A percentile compares a stretch with the other conserved stretches of the same genome.
Conservation (phyloP, 1,284 basidiomycete genomes). For the Puccinia sorghi region DNA sequence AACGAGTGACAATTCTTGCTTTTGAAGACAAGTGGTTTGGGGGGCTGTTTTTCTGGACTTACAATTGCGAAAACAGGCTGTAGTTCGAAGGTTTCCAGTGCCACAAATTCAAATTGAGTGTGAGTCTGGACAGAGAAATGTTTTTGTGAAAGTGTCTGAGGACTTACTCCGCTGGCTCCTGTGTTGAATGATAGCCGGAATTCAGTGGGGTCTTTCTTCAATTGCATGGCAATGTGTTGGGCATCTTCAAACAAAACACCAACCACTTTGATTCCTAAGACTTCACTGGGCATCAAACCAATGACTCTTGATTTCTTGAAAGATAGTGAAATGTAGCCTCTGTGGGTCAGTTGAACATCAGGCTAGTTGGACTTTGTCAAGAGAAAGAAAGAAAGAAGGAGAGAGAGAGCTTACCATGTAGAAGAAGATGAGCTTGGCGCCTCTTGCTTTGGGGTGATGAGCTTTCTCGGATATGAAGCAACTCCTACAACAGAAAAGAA, state of each 20-base stretch:
- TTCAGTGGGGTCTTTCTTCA: conserved; percentile 3
- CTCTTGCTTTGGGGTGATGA: conserved; percentile 30
- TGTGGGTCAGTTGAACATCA: no score
- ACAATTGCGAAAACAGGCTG: conserved; percentile 44
- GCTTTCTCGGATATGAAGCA: conserved; percentile 38
- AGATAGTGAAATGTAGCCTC: background rate
- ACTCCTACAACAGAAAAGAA: no score
- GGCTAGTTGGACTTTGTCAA: no score
- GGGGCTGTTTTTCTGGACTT: background rate
- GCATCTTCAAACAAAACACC: conserved; percentile 24
- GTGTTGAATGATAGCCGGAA: background rate
- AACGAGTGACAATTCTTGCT: background rate
- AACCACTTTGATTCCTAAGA: background rate
- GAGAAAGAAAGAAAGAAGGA: no score
- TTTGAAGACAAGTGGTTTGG: background rate
- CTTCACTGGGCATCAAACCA: background rate
- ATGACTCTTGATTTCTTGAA: conserved; percentile 26
- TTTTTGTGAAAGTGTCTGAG: background rate
- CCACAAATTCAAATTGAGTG: background rate
- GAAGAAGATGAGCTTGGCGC: conserved; percentile 41
- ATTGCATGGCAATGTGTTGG: background rate
- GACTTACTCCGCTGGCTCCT: background rate
- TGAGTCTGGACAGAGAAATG: background rate
- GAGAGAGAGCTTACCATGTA: conserved; percentile 43
- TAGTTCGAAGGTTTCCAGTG: conserved; percentile 12